Base-by-base conservation (phyloP, 805 yeast species). In the Yarrowia deformans region DNA sequence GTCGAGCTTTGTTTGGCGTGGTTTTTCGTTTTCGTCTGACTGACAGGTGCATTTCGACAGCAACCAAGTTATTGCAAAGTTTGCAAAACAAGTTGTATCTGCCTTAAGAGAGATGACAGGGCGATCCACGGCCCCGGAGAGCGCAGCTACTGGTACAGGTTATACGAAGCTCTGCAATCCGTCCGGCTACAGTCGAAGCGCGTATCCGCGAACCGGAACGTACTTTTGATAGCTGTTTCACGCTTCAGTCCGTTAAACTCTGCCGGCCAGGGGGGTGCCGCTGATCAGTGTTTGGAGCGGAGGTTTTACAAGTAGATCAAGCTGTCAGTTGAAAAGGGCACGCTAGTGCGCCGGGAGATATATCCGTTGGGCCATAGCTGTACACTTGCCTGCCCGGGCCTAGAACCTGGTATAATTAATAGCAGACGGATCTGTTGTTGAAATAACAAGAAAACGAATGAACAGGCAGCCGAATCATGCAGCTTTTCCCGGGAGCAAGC, bases 161-260 rank as follows among this genome's bases (percentile, higher is more conserved):
- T n/a, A 40, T 40, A 40, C 45, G 45, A 40, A 40, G 45, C 8
- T 2, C 3, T 40, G 16, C 9, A 23, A 46, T 23, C 32, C 32
- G 50, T 12, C 34, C n/a, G 50, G 16, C 29, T 23, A 23, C 34
- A 12, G 29, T 18, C 18, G 52, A 23, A 32, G 54, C 39, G 54
- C 39, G 39, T 16, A 9, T 19, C 60, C 60, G 60, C 16, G 34
- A 39, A 19, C 60, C 45, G 58, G 58, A 54, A 54, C 58, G 45
- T 54, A 54, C 45, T 54, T 54, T 39, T 39, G 34, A 18, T 52
- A 35, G 58, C 32, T 18, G 58, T 52, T 52, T 52, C 58, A 54
- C 18, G 60, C 60, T 54, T 54, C 60, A 37, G 34, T 9, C 43
- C 19, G 60, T 39, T 54, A 54, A 54, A 54, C 60, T 54, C 60